These are phyloP conservation scores for Neospora caninum DNA, from an alignment of 169 alveolate species.

Conservation along the genomic window DNA sequence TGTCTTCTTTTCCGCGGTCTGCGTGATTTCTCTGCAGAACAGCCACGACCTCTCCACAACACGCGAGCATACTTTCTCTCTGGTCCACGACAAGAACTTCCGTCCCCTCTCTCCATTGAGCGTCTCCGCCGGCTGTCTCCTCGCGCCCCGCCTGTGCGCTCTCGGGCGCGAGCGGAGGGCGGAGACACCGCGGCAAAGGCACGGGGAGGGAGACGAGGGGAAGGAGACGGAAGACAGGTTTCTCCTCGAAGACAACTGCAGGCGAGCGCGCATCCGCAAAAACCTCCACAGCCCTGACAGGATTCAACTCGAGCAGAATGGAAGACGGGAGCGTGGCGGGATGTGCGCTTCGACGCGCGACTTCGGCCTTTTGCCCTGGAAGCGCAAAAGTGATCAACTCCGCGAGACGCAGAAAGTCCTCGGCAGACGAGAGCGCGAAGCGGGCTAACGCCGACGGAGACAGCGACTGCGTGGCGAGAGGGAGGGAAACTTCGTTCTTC, in stretches of 20 bases:
- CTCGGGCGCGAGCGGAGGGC: background rate
- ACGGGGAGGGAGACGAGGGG: slow-evolving; percentile 47
- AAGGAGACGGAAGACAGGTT: slow-evolving; percentile 53
- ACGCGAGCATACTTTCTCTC: too few species aligned
- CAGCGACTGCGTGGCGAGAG: background rate
- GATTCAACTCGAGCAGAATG: background rate
- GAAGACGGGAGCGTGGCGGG: background rate
- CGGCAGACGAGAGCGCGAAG: background rate
- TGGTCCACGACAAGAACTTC: too few species aligned
- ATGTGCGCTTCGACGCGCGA: background rate
- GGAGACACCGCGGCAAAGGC: background rate
- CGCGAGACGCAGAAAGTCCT: background rate
- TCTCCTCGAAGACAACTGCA: background rate
- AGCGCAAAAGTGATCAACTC: background rate
- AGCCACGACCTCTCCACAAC: too few species aligned
- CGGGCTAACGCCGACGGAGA: background rate
- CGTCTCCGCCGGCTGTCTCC: background rate
- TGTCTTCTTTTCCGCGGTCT: too few species aligned
- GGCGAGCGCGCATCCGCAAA: background rate
- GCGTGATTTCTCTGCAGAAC: too few species aligned
- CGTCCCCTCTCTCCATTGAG: background rate
- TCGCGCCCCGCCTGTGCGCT: background rate
- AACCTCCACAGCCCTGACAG: background rate
- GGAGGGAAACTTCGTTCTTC: background rate
- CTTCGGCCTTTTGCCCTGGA: background rate